Evolutionary conservation across 2,329 filamentous ascomycete species (phyloP).

Genomic region (Penicillium sp.): DNA sequence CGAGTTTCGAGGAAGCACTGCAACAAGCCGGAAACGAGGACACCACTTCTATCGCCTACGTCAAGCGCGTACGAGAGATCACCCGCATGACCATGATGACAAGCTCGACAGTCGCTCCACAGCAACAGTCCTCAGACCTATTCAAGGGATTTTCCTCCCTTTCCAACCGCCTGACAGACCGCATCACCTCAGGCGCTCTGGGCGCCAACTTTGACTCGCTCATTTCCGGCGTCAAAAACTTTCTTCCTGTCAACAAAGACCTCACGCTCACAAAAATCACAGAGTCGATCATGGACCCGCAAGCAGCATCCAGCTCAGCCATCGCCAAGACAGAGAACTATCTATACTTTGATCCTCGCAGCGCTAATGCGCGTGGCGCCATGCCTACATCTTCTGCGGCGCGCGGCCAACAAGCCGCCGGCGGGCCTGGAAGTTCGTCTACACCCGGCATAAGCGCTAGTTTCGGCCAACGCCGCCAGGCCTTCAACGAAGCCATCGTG

Average conservation of each 20-base stretch:
- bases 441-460: conserved; percentile 71
- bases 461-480: conserved; percentile 86
- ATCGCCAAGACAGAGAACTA: conserved; percentile 96
- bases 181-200: conserved; percentile 86
- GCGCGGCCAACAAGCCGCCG: conserved; percentile 43
- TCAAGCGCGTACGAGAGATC: conserved; percentile 86
- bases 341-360: conserved; percentile 93
- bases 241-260: conserved; percentile 92
- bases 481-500: conserved; percentile 86
- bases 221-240: conserved; percentile 95
- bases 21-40: conserved; percentile 68
- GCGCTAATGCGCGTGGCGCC: conserved; percentile 85
- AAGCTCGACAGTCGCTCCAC: conserved; percentile 67
- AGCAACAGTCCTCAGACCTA: conserved; percentile 63
- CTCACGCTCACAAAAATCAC: conserved; percentile 96
- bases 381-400: conserved; percentile 72
- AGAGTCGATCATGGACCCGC: conserved; percentile 95
- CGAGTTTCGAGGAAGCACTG: conserved; percentile 80
- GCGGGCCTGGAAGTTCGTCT: conserved; percentile 32
- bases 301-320: conserved; percentile 81
- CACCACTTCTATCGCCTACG: conserved; percentile 73
- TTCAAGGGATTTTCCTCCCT: conserved; percentile 93
- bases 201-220: conserved; percentile 87
- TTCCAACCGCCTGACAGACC: conserved; percentile 85
- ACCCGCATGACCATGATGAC: conserved; percentile 98